Evolutionary conservation across 1,284 basidiomycete genomes (phyloP).

Genomic region (Phlebopus sp.): DNA sequence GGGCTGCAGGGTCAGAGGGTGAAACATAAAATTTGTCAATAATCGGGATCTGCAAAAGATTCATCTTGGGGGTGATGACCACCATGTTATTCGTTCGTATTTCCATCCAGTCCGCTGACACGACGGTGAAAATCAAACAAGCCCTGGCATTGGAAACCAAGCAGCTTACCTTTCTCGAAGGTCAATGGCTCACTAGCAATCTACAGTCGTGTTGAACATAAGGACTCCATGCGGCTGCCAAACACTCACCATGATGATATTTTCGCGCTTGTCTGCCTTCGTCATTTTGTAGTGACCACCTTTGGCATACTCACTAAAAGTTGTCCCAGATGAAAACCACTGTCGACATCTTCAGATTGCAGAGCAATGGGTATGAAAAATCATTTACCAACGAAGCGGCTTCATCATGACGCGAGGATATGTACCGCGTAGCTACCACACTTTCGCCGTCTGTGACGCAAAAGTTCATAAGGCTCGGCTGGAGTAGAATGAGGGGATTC

Average conservation of each 20-base stretch:
- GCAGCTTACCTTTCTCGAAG: slow-evolving; percentile 78
- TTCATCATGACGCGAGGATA: slow-evolving; percentile 87
- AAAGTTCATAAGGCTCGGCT: slow-evolving; percentile 95
- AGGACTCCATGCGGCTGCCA: neutral
- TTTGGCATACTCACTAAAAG: slow-evolving; percentile 88
- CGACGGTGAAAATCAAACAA: slow-evolving; percentile 1
- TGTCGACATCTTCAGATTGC: slow-evolving; percentile 27
- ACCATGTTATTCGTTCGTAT: slow-evolving; percentile 94
- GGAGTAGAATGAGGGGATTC: slow-evolving; percentile 7
- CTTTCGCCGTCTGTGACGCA: slow-evolving; percentile 93
- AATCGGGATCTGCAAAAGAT: slow-evolving; percentile 92
- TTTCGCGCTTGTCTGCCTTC: slow-evolving; percentile 93
- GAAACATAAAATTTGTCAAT: slow-evolving; percentile 87
- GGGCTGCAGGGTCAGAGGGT: slow-evolving; percentile 69
- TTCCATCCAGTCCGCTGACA: slow-evolving; percentile 90
- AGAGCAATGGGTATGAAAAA: neutral
- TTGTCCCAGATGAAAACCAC: slow-evolving; percentile 96
- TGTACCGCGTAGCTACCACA: slow-evolving; percentile 93
- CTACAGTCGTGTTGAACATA: slow-evolving; percentile 29
- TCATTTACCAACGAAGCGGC: slow-evolving; percentile 79
- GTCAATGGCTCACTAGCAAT: slow-evolving; percentile 92
- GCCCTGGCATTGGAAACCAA: neutral
- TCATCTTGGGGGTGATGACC: slow-evolving; percentile 90
- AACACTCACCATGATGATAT: slow-evolving; percentile 77
- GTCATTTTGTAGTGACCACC: slow-evolving; percentile 93